Base-by-base conservation (phyloP, 805 yeast genomes). In the Diddensiella caesifluorescens region DNA sequence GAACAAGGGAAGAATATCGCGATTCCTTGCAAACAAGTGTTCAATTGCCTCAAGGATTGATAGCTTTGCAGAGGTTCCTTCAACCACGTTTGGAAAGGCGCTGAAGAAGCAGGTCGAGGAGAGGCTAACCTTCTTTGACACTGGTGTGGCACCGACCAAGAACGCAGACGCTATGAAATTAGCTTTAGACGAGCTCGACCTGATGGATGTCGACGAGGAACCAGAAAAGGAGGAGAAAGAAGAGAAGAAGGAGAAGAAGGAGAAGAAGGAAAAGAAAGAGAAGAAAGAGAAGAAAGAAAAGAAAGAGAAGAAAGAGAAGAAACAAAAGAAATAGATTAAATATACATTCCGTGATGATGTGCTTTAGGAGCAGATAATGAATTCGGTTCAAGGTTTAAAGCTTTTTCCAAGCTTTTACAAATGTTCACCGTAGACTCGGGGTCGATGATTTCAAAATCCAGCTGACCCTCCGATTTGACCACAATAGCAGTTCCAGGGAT, bases 11-110 rank as follows among this genome's bases (percentile, higher is more conserved):
- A 83, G 97, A 77, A 92, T 92, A 55, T 90, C 98, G 38, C 83
- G 98, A 72, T 92, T 89, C 71, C 74, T 92, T 69, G 98, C 98
- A 53, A 92, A 92, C 83, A 92, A 92, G 71, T 90, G 97, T 78
- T 83, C 98, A 31, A 90, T 92, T 70, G 98, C 98, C 47, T 87
- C 96, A 39, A 87, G 98, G 77, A 90, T 92, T 60, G 98, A 92
- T 71, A 87, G 87, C 72, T 92, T 87, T 68, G 83, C 96, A 44
- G 98, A 92, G 64, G 85, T 82, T 64, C 97, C 98, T 59, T 74
- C 87, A 34, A 83, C 82, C 49, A 85, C 78, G 40, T 92, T 92
- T 57, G 98, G 98, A 65, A 73, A 77, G 56, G 81, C 89, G 43
- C 78, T 92, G 67, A 89, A 87, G 75, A 78, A 85, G 67, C 98